Conservation (phyloP, 805 yeast genomes). For the Sungouiozyma ichnusensis region DNA sequence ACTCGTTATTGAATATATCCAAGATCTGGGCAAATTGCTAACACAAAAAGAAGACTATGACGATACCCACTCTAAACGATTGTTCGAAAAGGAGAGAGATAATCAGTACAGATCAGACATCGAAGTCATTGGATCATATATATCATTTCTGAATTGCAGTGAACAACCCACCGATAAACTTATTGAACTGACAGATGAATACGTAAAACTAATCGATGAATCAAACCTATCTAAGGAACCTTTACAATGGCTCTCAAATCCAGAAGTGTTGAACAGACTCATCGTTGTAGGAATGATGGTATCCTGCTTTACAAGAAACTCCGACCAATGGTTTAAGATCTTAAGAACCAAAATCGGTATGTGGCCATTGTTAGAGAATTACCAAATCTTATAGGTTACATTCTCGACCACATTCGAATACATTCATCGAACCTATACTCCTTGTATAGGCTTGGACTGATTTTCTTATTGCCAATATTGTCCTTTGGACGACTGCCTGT, state of each 20-base stretch:
- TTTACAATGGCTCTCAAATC: conserved; percentile 20
- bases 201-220: conserved; percentile 2
- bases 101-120: conserved; percentile 53
- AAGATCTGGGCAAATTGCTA: too few relatives aligned
- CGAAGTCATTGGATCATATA: conserved; percentile 11
- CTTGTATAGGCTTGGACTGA: too few relatives aligned
- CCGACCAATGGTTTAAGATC: not conserved
- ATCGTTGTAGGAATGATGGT: conserved; percentile 7
- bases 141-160: not conserved
- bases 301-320: not conserved
- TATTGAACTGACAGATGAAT: conserved; percentile 1
- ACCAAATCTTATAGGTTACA: not conserved
- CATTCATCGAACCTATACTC: too few relatives aligned
- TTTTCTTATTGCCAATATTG: too few relatives aligned
- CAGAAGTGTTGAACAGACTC: conserved; percentile 15
- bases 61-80: conserved; percentile 20
- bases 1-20: not conserved
- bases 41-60: not conserved
- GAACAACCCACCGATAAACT: not conserved
- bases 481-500: too few relatives aligned
- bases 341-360: not conserved
- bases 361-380: not conserved
- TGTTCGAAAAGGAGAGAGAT: conserved; percentile 59
- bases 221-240: conserved; percentile 10
- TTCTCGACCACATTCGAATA: not conserved